These are phyloP conservation scores for Acanthochlamys bracteata DNA, from an alignment of 106 monocot genomes.

Conservation along the genomic window DNA sequence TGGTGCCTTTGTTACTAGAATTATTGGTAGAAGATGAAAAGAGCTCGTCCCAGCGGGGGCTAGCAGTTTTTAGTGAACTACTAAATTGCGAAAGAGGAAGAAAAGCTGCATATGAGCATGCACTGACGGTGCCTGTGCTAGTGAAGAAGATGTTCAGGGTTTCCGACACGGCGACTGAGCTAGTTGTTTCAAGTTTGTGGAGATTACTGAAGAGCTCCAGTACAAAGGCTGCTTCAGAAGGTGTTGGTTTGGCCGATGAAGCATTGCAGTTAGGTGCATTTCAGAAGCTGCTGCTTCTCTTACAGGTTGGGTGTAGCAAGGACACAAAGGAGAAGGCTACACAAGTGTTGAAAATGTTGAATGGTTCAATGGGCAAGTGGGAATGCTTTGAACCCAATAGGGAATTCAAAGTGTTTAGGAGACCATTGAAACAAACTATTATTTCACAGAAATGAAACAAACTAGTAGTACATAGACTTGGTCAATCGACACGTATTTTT, in stretches of 20 bases:
- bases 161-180: constrained; percentile 5
- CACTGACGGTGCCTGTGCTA: constrained; percentile 27
- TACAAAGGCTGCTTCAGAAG: not conserved
- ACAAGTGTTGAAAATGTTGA: constrained; percentile 19
- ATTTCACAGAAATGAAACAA: too few species aligned
- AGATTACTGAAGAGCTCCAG: not conserved
- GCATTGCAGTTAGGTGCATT: constrained; percentile 28
- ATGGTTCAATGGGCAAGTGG: not conserved
- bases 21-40: not conserved
- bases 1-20: not conserved
- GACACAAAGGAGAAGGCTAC: constrained; percentile 32
- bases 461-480: too few species aligned
- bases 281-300: constrained; percentile 37
- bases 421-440: constrained; percentile 4
- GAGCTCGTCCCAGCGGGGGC: not conserved
- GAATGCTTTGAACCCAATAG: constrained; percentile 14
- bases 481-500: too few species aligned
- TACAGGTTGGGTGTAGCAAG: constrained; percentile 26
- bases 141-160: constrained; percentile 12
- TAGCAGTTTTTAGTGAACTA: constrained; percentile 2
- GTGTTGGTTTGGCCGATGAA: constrained; percentile 2
- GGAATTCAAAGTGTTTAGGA: constrained; percentile 18
- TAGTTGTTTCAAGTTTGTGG: constrained; percentile 5
- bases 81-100: constrained; percentile 10
- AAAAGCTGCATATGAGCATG: constrained; percentile 11